Evolutionary conservation across 2,329 filamentous ascomycete genomes (phyloP), one percentile per base, ranked within the genome.

Genomic region (Ophiocordyceps camponoti-saundersi): DNA sequence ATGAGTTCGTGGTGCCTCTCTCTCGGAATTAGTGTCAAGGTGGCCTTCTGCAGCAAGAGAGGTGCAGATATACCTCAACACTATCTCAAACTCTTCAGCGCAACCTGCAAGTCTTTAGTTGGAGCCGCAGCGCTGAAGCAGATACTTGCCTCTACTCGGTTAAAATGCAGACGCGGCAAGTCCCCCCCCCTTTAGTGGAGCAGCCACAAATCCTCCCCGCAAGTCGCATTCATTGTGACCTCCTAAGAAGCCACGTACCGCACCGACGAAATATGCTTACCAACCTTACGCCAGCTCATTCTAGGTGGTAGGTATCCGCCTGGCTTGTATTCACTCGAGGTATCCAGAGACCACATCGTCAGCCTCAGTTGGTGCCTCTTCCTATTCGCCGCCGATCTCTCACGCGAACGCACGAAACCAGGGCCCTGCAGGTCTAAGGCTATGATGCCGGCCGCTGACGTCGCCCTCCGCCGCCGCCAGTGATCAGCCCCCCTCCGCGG

Each of bases 401-500:
- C 32, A 29, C 26, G 26, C 26, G 26, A 29, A 29, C 26, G 4
- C 26, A 29, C 26, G 36, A 3, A 6, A 3, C n/a, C n/a, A 20
- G n/a, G 36, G n/a, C 18, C 18, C 21, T 42, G 40, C 40, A 42
- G 40, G 20, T 42, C 40, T 42, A 20, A 20, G 36, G 40, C 40
- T 42, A 42, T 42, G 39, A 48, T 45, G 47, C 47, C 44, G 21
- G 29, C 18, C 23, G 7, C 13, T 30, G 21, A 45, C 44, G 44
- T 26, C 34, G 15, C 34, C 26, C n/a, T 40, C 34, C 42, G 20
- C 23, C 23, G 34, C 42, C 47, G 42, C 42, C 42, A 22, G 26
- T 48, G 44, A 48, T 36, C 42, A 30, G 44, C 41, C 23, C n/a
- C 26, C 29, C 3, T 29, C 11, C 26, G 32, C 13, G 36, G 62